These are phyloP conservation scores for Boletus semigastroideus DNA, from an alignment of 1,284 basidiomycete genomes.

Conservation along the genomic window DNA sequence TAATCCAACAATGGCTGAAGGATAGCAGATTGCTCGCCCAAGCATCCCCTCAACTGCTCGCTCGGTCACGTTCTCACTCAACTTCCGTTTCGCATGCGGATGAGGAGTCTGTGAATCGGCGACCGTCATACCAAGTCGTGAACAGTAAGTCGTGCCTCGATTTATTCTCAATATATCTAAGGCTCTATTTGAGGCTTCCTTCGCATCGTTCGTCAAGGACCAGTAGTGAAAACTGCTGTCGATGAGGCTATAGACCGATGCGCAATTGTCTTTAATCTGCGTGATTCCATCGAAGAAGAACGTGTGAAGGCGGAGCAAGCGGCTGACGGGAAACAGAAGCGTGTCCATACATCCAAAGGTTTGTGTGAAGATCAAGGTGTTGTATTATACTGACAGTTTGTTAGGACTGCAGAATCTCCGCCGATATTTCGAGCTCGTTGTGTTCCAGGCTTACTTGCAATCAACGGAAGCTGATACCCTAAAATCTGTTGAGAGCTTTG, in stretches of 20 bases:
- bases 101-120: constrained; percentile 36
- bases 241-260: constrained; percentile 93
- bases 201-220: constrained; percentile 89
- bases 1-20: constrained; percentile 88
- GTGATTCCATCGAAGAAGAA: constrained; percentile 88
- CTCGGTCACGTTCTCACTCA: constrained; percentile 42
- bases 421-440: constrained; percentile 88
- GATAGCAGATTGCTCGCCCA: constrained; percentile 39
- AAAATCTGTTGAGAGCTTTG: constrained; percentile 74
- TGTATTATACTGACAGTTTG: neutral
- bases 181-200: constrained; percentile 63
- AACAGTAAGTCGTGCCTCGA: constrained; percentile 56
- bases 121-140: constrained; percentile 77
- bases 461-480: constrained; percentile 83
- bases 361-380: constrained; percentile 11
- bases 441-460: constrained; percentile 94
- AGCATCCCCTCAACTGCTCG: constrained; percentile 34
- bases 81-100: constrained; percentile 35
- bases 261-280: constrained; percentile 79
- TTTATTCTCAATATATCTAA: constrained; percentile 6
- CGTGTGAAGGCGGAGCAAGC: constrained; percentile 75
- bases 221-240: constrained; percentile 84
- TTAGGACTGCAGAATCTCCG: constrained; percentile 78
- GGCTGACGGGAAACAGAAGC: constrained; percentile 69
- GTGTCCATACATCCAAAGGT: constrained; percentile 71